phyloP scores from a whole-genome alignment of 495 filamentous ascomycete genomes.

The Trichoderma virens region DNA sequence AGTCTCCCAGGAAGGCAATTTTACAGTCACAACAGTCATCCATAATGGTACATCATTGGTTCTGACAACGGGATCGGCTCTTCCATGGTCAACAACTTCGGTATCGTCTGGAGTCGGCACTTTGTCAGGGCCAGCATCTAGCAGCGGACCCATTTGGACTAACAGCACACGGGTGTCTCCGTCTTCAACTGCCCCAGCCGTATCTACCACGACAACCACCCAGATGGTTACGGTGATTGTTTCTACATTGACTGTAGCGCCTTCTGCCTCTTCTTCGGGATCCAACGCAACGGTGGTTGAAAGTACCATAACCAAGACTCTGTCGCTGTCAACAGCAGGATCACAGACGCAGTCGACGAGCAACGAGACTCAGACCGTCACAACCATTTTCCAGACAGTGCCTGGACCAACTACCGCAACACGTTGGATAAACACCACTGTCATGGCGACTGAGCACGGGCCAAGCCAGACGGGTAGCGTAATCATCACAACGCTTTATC shows the following conservation, averaged over 20 bases:
- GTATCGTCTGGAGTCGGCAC: not conserved
- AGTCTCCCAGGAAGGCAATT: not conserved
- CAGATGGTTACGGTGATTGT: not conserved
- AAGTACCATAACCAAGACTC: slow-evolving; percentile 9
- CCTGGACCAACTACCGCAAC: not conserved
- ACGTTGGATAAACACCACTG: not conserved
- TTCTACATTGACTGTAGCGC: slow-evolving; percentile 13
- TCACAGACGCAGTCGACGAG: not conserved
- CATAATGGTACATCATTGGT: not conserved
- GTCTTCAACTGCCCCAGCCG: not conserved
- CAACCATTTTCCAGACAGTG: not conserved
- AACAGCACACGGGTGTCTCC: not conserved
- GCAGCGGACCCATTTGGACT: not conserved
- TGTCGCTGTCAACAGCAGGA: not conserved
- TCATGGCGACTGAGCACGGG: not conserved
- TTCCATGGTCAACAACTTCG: not conserved
- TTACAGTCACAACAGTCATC: not conserved
- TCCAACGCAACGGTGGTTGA: slow-evolving; percentile 11
- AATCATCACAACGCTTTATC: not conserved
- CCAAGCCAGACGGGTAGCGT: not conserved
- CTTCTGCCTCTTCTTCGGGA: slow-evolving; percentile 13
- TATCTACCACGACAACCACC: not conserved
- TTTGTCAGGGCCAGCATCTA: not conserved
- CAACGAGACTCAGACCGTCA: not conserved
- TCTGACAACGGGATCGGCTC: not conserved